These are phyloP conservation scores for Pyracantha coccinea DNA, from an alignment of 331 rosid species.

Conservation along the genomic window DNA sequence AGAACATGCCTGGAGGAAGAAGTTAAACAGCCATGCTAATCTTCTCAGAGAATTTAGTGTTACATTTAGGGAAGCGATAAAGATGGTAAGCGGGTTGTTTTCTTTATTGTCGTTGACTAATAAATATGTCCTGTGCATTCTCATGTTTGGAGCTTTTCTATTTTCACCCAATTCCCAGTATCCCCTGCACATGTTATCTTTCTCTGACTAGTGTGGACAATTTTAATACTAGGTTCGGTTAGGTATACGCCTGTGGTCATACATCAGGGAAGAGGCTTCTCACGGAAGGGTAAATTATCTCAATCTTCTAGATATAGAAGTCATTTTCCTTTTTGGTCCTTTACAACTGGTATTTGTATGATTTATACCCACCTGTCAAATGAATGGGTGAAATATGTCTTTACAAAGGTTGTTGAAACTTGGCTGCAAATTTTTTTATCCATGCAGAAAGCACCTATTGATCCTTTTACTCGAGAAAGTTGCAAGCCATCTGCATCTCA, in stretches of 20 bases:
- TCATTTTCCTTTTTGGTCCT: neutral
- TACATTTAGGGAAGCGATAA: slow-evolving; percentile 88
- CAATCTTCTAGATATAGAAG: slow-evolving; percentile 8
- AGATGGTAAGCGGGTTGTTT: slow-evolving; percentile 58
- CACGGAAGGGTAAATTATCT: slow-evolving; percentile 87
- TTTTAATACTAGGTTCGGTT: slow-evolving; percentile 55
- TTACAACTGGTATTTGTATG: neutral
- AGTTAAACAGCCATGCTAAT: slow-evolving; percentile 86
- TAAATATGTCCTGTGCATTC: neutral
- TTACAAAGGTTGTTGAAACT: slow-evolving; percentile 12
- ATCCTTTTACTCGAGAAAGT: slow-evolving; percentile 92
- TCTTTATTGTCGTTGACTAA: slow-evolving; percentile 1
- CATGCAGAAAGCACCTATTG: slow-evolving; percentile 96
- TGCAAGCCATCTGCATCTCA: slow-evolving; percentile 99
- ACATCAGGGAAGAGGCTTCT: slow-evolving; percentile 97
- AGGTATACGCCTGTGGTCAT: slow-evolving; percentile 94
- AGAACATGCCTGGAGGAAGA: slow-evolving; percentile 96
- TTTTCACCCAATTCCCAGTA: neutral
- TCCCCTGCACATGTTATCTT: neutral
- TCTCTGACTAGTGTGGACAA: slow-evolving; percentile 4
- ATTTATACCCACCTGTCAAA: neutral
- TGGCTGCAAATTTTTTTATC: slow-evolving; percentile 6
- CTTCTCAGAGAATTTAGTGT: slow-evolving; percentile 88
- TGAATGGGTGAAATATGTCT: neutral
- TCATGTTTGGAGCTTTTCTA: neutral